Evolutionary conservation across 2,329 filamentous ascomycete species (phyloP).

Genomic region (Cordyceps cicadae): DNA sequence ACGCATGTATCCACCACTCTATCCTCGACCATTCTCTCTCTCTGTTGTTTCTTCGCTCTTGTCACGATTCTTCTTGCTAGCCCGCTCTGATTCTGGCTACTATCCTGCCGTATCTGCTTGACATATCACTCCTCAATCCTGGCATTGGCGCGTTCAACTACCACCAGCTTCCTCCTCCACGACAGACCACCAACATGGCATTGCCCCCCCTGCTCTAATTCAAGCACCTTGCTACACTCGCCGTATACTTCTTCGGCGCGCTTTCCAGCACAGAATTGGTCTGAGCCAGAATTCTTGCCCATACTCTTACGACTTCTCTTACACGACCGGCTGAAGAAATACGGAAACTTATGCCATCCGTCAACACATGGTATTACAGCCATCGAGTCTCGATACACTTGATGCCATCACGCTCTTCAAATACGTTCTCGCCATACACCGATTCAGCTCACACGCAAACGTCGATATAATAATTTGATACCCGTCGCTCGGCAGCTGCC

Average conservation of each 20-base stretch:
- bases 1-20: constrained; percentile 11
- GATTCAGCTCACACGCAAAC: not conserved
- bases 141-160: not conserved
- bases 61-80: not conserved
- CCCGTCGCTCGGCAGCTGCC: not conserved
- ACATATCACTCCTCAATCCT: constrained; percentile 2
- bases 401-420: not conserved
- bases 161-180: not conserved
- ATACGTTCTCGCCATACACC: not conserved
- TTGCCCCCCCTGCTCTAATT: not conserved
- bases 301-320: not conserved
- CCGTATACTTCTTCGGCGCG: not conserved
- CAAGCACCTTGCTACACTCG: not conserved
- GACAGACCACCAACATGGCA: not conserved
- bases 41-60: not conserved
- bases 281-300: not conserved
- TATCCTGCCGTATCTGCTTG: not conserved
- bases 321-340: not conserved
- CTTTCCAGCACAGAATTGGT: not conserved
- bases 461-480: not conserved
- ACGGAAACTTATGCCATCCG: not conserved
- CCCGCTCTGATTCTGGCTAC: not conserved
- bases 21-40: not conserved
- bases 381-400: not conserved
- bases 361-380: not conserved